Evolutionary conservation across 2,329 filamentous ascomycete genomes (phyloP), one percentile per base, ranked within the genome.

Genomic region (Exophiala xenobiotica): DNA sequence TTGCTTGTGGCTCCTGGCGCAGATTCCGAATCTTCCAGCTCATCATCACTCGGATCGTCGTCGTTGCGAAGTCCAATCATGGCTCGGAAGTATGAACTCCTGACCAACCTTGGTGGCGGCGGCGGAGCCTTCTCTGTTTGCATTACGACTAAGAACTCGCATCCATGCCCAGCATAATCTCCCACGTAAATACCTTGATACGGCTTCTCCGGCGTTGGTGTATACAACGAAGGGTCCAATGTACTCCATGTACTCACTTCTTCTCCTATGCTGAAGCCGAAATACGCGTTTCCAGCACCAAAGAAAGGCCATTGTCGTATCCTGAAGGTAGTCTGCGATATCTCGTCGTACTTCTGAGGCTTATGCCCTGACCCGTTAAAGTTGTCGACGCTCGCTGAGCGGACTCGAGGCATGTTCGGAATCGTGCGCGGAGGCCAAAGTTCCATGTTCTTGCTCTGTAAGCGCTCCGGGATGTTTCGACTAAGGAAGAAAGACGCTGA

Each of bases 141-240:
- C 60, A 90, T 76, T 39, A 97, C 74, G 9, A 95, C 74, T 3
- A 97, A 65, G 49, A 96, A 96, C 68, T 97, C 92, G 67, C 87
- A 91, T 1, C 91, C 90, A 62, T 97, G 91, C 0, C 82, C 83
- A 20, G 83, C 86, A 64, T 96, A 96, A 66, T 96, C 91, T 0
- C 91, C 91, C 12, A 90, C 86, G 87, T 89, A 97, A 23, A 99
- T 89, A 0, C 92, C 92, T 57, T 90, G 83, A 75, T 85, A 96
- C 0, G 90, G 91, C 65, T 90, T 92, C 48, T 84, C 77, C 7
- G 73, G 67, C 0, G 90, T 95, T 0, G 92, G 90, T 0, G 83
- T 93, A 66, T 95, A 96, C n/a, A 86, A 70, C 2, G 72, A 73
- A 2, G 83, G 80, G 37, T 90, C 83, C 1, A 97, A 74, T 0